Conservation (phyloP, 768 basidiomycete genomes). For the Russula abietina region DNA sequence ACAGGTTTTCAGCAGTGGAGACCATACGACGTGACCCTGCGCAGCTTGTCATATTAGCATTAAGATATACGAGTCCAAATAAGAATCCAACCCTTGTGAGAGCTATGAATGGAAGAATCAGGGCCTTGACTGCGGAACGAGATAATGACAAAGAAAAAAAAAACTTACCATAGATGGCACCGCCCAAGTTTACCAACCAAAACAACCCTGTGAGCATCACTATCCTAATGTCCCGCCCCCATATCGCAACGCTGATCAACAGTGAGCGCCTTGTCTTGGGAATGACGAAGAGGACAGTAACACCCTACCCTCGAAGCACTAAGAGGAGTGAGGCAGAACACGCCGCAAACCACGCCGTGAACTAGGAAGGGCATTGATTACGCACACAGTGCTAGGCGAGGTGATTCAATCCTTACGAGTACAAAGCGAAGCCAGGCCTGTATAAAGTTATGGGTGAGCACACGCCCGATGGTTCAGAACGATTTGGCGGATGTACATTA, state of each 20-base stretch:
- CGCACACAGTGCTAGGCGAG: not conserved
- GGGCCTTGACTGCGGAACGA: not conserved
- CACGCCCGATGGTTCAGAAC: not conserved
- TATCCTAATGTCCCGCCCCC: slow-evolving; percentile 14
- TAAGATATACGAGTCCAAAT: not conserved
- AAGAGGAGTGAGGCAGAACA: slow-evolving; percentile 16
- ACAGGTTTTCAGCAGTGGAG: not conserved
- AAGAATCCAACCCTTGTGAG: slow-evolving; percentile 6
- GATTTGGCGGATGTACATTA: not conserved
- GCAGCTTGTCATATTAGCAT: not conserved
- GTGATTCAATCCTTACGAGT: slow-evolving; percentile 8
- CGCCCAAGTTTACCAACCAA: slow-evolving; percentile 5
- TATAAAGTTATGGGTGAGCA: not conserved
- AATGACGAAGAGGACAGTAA: no score
- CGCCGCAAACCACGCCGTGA: slow-evolving; percentile 12
- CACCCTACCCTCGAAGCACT: slow-evolving; percentile 16
- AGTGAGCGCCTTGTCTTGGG: not conserved
- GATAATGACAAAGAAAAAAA: not conserved
- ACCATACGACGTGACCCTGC: slow-evolving; percentile 13
- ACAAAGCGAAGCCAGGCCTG: slow-evolving; percentile 20
- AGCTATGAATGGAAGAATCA: slow-evolving; percentile 3
- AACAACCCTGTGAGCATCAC: not conserved
- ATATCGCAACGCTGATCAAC: slow-evolving; percentile 19
- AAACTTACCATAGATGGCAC: slow-evolving; percentile 2
- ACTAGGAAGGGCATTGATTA: not conserved